Base-by-base conservation (phyloP, 2,329 filamentous ascomycete species). In the Fusarium sp. region DNA sequence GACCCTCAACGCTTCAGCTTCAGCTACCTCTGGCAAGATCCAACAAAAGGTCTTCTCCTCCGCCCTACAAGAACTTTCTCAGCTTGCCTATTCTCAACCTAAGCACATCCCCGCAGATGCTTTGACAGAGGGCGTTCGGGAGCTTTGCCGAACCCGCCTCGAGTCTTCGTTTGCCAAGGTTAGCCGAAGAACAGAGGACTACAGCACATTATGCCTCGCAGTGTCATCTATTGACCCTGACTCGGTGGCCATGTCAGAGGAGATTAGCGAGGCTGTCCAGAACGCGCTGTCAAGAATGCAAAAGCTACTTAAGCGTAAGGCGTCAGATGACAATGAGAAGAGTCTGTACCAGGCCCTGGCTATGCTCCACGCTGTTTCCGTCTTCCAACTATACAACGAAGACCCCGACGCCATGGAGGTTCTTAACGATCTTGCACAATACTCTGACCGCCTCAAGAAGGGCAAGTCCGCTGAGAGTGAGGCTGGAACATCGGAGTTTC, bases 361-460 rank as follows among this genome's bases (percentile, higher is more conserved):
- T 22, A 85, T 98, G 38, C 86, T 98, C 2, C 94, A 97, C 78
- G 91, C 93, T 1, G 87, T 98, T 55, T 92, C 94, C 0, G 88
- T 98, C 16, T 85, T 98, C 59, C 94, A 98, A 79, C 86, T 97
- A 11, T 97, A 97, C 82, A 95, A 95, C 75, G 93, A 94, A 25
- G 94, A 97, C 63, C 86, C 92, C 0, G 96, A 98, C 77, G 93
- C 94, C 1, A 87, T 97, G 24, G 90, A 91, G 51, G 91, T 96
- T 66, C 83, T 98, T 11, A 88, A 92, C 57, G 95, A 98, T 73
- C 85, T 98, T n/a, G 88, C 91, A 71, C 85, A 91, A 63, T 94
- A 92, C 78, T 91, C 91, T 63, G 86, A 92, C 45, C 90, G 89
- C 75, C 84, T 92, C 52, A 86, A 89, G 71, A 83, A 85, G 53